Percentiles rank a stretch among this genome's conserved stretches.
These are phyloP conservation scores for Nymphaea thermarum DNA, from an alignment of 164 flowering plant species.

Conservation along the genomic window DNA sequence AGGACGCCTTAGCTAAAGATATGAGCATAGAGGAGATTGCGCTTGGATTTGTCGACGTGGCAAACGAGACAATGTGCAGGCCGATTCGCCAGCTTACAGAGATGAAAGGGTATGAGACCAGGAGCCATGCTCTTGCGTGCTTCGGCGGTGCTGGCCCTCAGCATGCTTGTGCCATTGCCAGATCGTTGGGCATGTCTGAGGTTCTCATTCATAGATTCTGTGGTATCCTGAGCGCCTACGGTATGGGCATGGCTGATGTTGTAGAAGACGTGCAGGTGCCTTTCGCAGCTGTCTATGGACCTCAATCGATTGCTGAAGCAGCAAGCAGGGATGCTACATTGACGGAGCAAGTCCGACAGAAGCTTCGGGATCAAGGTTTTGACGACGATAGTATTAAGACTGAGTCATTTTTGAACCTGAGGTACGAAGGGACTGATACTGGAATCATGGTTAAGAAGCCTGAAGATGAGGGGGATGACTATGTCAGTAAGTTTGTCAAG, in stretches of 20 bases:
- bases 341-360: slow-evolving; percentile 46
- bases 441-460: slow-evolving; percentile 84
- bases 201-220: slow-evolving; percentile 84
- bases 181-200: slow-evolving; percentile 89
- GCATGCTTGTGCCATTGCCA: slow-evolving; percentile 95
- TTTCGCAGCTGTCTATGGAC: slow-evolving; percentile 67
- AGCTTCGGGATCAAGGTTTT: slow-evolving; percentile 70
- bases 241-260: slow-evolving; percentile 98
- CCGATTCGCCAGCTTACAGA: slow-evolving; percentile 94
- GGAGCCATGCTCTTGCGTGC: slow-evolving; percentile 92
- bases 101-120: slow-evolving; percentile 98
- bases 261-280: slow-evolving; percentile 95
- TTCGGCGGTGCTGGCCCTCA: slow-evolving; percentile 99
- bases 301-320: slow-evolving; percentile 51
- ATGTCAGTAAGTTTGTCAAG: slow-evolving; percentile 60
- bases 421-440: slow-evolving; percentile 97
- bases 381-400: slow-evolving; percentile 41
- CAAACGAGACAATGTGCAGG: slow-evolving; percentile 99
- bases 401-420: slow-evolving; percentile 68
- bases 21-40: slow-evolving; percentile 95
- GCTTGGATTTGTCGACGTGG: slow-evolving; percentile 87
- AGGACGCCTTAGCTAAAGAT: slow-evolving; percentile 56
- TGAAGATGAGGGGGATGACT: slow-evolving; percentile 33
- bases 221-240: slow-evolving; percentile 97
- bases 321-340: slow-evolving; percentile 47